Percentiles rank a stretch among this genome's conserved stretches.
These are phyloP conservation scores for Stygiomarasmius scandens DNA, from an alignment of 1,284 basidiomycete genomes.

Conservation along the genomic window DNA sequence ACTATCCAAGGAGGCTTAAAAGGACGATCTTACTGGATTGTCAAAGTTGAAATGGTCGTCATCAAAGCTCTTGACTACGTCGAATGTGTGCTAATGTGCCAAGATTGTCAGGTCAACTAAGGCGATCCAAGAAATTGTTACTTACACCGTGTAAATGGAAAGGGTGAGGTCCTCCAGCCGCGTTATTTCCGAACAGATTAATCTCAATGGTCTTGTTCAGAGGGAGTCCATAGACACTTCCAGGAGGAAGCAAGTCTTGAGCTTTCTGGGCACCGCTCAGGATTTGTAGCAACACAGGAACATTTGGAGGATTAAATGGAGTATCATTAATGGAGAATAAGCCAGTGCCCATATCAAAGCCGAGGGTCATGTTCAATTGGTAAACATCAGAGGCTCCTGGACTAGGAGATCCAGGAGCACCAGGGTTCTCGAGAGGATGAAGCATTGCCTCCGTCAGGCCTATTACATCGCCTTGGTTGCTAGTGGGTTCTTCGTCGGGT, in stretches of 20 bases:
- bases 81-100: slow-evolving; percentile 33
- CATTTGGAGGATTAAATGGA: slow-evolving; percentile 30
- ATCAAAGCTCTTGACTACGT: slow-evolving; percentile 34
- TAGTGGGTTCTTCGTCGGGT: slow-evolving; percentile 34
- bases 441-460: slow-evolving; percentile 34
- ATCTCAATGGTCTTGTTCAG: slow-evolving; percentile 38
- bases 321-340: slow-evolving; percentile 9
- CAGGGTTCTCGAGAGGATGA: slow-evolving; percentile 33
- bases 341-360: neutral
- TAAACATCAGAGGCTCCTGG: slow-evolving; percentile 34
- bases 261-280: slow-evolving; percentile 25
- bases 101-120: slow-evolving; percentile 18
- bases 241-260: slow-evolving; percentile 11
- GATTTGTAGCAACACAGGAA: slow-evolving; percentile 45
- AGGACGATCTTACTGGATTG: slow-evolving; percentile 37
- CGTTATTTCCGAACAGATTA: slow-evolving; percentile 18
- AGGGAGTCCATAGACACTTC: slow-evolving; percentile 30
- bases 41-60: slow-evolving; percentile 35
- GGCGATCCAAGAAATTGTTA: neutral
- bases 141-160: slow-evolving; percentile 30
- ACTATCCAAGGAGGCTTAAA: neutral
- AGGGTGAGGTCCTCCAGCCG: slow-evolving; percentile 15
- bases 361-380: slow-evolving; percentile 1
- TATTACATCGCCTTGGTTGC: slow-evolving; percentile 21
- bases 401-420: slow-evolving; percentile 31